These are phyloP conservation scores for Verticillium albo-atrum DNA, from an alignment of 2,329 filamentous ascomycete species.

Conservation along the genomic window DNA sequence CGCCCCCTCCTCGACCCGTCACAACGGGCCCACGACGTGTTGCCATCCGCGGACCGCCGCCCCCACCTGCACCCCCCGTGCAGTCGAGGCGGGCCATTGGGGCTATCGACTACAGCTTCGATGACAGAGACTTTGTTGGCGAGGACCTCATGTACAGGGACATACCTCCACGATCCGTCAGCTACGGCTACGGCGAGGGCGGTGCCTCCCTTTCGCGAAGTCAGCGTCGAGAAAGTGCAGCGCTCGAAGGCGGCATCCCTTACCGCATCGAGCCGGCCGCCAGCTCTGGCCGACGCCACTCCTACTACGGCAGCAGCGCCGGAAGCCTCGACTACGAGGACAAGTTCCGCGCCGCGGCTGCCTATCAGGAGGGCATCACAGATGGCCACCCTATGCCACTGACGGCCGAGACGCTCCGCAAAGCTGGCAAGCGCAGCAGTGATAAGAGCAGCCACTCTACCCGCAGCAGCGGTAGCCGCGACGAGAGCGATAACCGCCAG, in stretches of 20 bases:
- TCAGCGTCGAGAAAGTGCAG: constrained; percentile 22
- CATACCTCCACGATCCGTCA: constrained; percentile 26
- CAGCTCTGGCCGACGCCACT: constrained; percentile 30
- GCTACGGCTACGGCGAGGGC: constrained; percentile 24
- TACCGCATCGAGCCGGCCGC: constrained; percentile 35
- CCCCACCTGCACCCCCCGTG: constrained; percentile 6
- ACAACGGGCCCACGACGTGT: not conserved
- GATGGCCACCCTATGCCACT: constrained; percentile 41
- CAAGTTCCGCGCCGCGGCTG: constrained; percentile 36
- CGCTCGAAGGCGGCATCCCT: constrained; percentile 32
- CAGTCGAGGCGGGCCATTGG: not conserved
- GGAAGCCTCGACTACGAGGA: constrained; percentile 34
- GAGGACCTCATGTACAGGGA: constrained; percentile 34
- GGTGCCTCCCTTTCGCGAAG: constrained; percentile 26
- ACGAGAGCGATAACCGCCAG: constrained; percentile 59
- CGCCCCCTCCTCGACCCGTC: constrained; percentile 32
- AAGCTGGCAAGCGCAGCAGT: constrained; percentile 39
- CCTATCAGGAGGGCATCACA: constrained; percentile 50
- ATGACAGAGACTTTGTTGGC: constrained; percentile 32
- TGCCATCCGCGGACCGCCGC: constrained; percentile 6
- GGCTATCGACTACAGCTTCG: constrained; percentile 6
- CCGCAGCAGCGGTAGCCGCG: constrained; percentile 54
- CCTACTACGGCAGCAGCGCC: constrained; percentile 33
- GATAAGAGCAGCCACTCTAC: constrained; percentile 51
- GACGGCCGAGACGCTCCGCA: constrained; percentile 52